Conservation (phyloP, 352 stramenopile genomes). For the Pythium utonaiense region DNA sequence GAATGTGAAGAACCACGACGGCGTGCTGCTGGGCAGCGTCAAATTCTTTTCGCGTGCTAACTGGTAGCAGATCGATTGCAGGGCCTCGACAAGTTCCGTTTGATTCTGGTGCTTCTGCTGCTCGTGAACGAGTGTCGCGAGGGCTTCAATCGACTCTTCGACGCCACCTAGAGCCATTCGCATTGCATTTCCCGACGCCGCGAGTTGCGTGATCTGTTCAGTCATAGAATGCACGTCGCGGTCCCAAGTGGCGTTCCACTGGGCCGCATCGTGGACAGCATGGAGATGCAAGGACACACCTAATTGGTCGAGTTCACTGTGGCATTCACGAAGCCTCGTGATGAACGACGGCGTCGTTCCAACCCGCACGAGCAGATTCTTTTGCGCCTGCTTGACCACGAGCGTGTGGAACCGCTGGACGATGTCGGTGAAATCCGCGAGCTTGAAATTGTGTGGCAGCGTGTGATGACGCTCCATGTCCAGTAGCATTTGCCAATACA, state of each 20-base stretch:
- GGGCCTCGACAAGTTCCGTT: slow-evolving; percentile 10
- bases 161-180: slow-evolving; percentile 1
- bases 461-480: slow-evolving; percentile 10
- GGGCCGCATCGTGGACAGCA: background rate
- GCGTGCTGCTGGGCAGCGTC: slow-evolving; percentile 10
- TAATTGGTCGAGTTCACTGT: slow-evolving; percentile 23
- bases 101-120: slow-evolving; percentile 12
- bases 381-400: slow-evolving; percentile 18
- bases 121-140: slow-evolving; percentile 16
- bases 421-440: slow-evolving; percentile 22
- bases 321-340: slow-evolving; percentile 8
- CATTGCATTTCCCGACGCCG: slow-evolving; percentile 7
- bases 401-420: slow-evolving; percentile 19
- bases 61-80: slow-evolving; percentile 18
- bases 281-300: slow-evolving; percentile 13
- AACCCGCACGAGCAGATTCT: slow-evolving; percentile 19
- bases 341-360: slow-evolving; percentile 16
- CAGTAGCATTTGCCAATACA: slow-evolving; percentile 7
- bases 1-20: slow-evolving; percentile 26
- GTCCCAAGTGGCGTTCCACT: slow-evolving; percentile 17
- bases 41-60: slow-evolving; percentile 14
- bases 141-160: slow-evolving; percentile 12
- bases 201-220: slow-evolving; percentile 9
- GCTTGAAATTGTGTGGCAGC: slow-evolving; percentile 9
- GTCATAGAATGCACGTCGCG: slow-evolving; percentile 8